Evolutionary conservation across 148 eudicot genomes (phyloP).

Genomic region (Rhododendron ferrugineum): DNA sequence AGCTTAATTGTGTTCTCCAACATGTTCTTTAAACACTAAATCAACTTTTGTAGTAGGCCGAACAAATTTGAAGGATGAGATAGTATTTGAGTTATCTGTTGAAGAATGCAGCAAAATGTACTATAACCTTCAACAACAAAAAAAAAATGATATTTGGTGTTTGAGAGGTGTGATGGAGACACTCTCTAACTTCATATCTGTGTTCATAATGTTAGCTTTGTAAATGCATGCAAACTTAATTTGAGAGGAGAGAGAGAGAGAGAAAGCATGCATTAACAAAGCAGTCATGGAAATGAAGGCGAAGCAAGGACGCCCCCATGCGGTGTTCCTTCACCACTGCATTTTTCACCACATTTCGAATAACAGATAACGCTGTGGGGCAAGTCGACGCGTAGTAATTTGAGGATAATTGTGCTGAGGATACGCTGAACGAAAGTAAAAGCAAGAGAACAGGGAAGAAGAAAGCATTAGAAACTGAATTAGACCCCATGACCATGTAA

Average conservation of each 20-base stretch:
- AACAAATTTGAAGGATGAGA: neutral
- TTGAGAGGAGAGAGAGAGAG: conserved; percentile 5
- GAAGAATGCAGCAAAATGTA: no score
- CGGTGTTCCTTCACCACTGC: conserved; percentile 23
- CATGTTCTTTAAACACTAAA: no score
- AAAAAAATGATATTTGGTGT: no score
- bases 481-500: conserved; percentile 2
- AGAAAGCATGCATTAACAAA: conserved; percentile 27
- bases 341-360: conserved; percentile 11
- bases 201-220: neutral
- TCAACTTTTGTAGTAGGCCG: neutral
- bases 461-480: neutral
- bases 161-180: no score
- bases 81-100: no score
- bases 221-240: neutral
- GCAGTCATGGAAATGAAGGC: conserved; percentile 33
- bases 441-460: neutral
- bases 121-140: no score
- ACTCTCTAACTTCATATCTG: no score
- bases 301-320: conserved; percentile 31
- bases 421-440: neutral
- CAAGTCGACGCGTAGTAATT: conserved; percentile 19
- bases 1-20: no score
- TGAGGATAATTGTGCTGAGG: conserved; percentile 17
- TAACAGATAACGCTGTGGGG: conserved; percentile 19